These are phyloP conservation scores for Trametes versicolor DNA, from an alignment of 1,284 basidiomycete genomes.

Conservation along the genomic window DNA sequence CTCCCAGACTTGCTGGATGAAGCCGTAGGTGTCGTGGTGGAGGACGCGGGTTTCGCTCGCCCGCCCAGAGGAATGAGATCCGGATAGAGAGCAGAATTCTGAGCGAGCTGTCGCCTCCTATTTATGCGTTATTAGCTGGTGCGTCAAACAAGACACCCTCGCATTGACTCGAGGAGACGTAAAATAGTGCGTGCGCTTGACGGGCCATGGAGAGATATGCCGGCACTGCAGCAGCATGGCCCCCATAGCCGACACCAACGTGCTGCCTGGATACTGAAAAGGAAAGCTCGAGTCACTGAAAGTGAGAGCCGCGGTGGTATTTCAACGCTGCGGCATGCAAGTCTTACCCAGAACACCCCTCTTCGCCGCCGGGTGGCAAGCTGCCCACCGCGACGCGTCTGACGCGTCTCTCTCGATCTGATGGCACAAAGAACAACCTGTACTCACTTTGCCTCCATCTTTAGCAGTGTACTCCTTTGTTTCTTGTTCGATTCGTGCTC, in stretches of 20 bases:
- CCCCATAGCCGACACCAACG: neutral
- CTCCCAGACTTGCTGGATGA: neutral
- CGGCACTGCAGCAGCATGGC: neutral
- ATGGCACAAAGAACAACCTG: neutral
- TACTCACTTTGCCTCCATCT: conserved; percentile 33
- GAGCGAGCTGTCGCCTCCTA: conserved; percentile 38
- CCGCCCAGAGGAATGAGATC: conserved; percentile 27
- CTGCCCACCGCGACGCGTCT: conserved; percentile 5
- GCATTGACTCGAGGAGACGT: neutral
- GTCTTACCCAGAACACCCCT: neutral
- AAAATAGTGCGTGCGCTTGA: neutral
- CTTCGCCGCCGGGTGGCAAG: conserved; percentile 3
- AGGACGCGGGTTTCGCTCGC: conserved; percentile 11
- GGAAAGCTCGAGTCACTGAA: neutral
- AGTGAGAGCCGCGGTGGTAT: neutral
- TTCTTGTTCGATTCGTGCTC: neutral
- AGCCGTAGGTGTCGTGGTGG: neutral
- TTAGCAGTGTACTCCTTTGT: too few species aligned
- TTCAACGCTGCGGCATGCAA: neutral
- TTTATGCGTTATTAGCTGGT: conserved; percentile 6
- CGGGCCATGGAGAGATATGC: neutral
- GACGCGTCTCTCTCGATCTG: conserved; percentile 9
- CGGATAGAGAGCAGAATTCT: conserved; percentile 34
- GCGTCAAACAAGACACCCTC: too few species aligned
- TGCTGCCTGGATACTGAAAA: neutral